phyloP scores from a whole-genome alignment of 352 stramenopile species.

The Globisporangium mamillatum region DNA sequence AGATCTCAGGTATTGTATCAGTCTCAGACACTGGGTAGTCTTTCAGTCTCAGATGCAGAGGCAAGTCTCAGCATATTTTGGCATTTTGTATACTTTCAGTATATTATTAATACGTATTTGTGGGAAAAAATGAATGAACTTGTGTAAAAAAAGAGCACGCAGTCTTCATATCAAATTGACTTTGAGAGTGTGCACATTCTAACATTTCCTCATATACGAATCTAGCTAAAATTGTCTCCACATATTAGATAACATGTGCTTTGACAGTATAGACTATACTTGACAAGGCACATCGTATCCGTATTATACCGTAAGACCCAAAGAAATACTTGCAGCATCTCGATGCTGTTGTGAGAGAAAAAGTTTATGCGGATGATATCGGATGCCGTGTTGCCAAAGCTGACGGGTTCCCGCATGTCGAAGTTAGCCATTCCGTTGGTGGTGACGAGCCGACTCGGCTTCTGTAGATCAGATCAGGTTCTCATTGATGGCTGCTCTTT shows the following conservation, averaged over 20 bases:
- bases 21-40: neutral
- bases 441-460: neutral
- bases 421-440: slow-evolving; percentile 2
- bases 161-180: too few relatives aligned
- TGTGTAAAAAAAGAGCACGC: too few relatives aligned
- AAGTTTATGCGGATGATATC: neutral
- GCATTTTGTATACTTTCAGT: too few relatives aligned
- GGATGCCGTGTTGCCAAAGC: neutral
- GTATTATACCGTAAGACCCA: neutral
- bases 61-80: too few relatives aligned
- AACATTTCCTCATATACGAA: too few relatives aligned
- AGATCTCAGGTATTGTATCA: neutral
- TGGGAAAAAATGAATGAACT: too few relatives aligned
- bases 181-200: too few relatives aligned
- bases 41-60: too few relatives aligned
- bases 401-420: neutral
- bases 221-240: too few relatives aligned
- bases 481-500: neutral
- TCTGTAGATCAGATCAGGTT: neutral
- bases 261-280: too few relatives aligned
- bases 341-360: neutral
- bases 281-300: neutral
- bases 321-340: neutral
- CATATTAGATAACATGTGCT: too few relatives aligned
- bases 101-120: too few relatives aligned